Conservation (phyloP, 768 basidiomycete species). For the Psilocybe azurescens region DNA sequence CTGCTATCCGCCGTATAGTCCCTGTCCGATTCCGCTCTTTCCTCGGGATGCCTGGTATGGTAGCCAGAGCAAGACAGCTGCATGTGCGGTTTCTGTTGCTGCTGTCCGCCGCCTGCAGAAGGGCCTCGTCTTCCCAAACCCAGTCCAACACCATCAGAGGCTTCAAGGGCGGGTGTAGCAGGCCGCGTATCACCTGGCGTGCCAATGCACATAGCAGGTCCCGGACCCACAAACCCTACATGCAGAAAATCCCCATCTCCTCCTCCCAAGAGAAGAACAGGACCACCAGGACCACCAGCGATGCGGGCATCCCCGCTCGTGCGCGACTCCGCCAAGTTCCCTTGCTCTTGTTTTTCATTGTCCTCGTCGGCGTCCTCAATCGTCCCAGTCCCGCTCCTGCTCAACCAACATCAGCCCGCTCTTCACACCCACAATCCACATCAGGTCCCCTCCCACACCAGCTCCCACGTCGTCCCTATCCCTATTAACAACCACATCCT, state of each 20-base stretch:
- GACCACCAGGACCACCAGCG: not conserved
- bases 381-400: not conserved
- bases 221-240: constrained; percentile 1
- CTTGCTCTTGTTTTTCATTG: not conserved
- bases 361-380: not conserved
- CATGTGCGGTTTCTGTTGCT: not conserved
- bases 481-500: constrained; percentile 86
- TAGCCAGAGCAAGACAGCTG: not conserved
- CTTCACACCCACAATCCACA: constrained; percentile 19
- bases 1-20: constrained; percentile 29
- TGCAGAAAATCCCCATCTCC: not conserved
- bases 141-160: not conserved
- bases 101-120: not conserved
- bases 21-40: constrained; percentile 3
- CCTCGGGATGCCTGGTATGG: not conserved
- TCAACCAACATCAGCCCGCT: constrained; percentile 21
- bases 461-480: constrained; percentile 47
- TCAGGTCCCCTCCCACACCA: constrained; percentile 44
- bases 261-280: not conserved
- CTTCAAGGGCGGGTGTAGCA: not conserved
- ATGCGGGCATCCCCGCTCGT: constrained; percentile 14
- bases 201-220: not conserved
- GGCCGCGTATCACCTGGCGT: not conserved
- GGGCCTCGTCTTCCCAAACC: not conserved
- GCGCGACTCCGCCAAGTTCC: constrained; percentile 9